Percentiles rank a stretch among this genome's conserved stretches.
phyloP scores from a whole-genome alignment of 2,329 filamentous ascomycete species.

The Neofusicoccum umdonicola region DNA sequence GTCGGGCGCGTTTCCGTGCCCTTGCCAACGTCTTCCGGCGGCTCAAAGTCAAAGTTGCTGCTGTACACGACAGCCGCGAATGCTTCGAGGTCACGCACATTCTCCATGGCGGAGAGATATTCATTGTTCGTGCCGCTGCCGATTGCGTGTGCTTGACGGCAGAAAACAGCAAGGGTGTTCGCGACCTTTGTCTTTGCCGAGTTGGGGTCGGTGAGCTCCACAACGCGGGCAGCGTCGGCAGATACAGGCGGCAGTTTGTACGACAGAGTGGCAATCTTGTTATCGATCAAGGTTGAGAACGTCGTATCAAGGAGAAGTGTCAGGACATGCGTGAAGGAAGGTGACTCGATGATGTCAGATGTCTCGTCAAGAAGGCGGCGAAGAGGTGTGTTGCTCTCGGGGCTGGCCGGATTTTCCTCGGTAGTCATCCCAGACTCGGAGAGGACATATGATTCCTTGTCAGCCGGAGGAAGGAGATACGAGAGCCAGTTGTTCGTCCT shows the following conservation, averaged over 20 bases:
- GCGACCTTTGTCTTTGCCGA: constrained; percentile 70
- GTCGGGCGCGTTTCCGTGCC: constrained; percentile 19
- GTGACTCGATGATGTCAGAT: constrained; percentile 91
- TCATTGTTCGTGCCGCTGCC: constrained; percentile 60
- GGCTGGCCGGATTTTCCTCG: constrained; percentile 28
- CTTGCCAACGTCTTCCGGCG: constrained; percentile 30
- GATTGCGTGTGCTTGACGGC: constrained; percentile 85
- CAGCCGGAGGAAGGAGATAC: constrained; percentile 75
- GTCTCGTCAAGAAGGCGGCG: constrained; percentile 91
- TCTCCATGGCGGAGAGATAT: constrained; percentile 66
- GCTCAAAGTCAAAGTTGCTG: constrained; percentile 67
- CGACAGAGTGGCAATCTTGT: constrained; percentile 73
- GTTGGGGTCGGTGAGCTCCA: constrained; percentile 51
- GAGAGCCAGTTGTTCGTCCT: constrained; percentile 65
- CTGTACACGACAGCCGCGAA: constrained; percentile 87
- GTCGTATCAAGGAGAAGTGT: constrained; percentile 82
- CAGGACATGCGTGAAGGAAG: constrained; percentile 82
- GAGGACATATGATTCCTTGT: constrained; percentile 80
- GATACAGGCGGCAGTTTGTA: constrained; percentile 63
- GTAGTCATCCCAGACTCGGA: constrained; percentile 74
- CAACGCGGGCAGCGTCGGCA: constrained; percentile 42
- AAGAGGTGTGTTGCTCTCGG: constrained; percentile 52
- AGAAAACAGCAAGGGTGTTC: constrained; percentile 84
- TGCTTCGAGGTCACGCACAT: constrained; percentile 71
- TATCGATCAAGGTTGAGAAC: constrained; percentile 80